Evolutionary conservation across 2,329 filamentous ascomycete species (phyloP), one percentile per base, ranked within the genome.

Genomic region (Ceratocystis harringtonii): DNA sequence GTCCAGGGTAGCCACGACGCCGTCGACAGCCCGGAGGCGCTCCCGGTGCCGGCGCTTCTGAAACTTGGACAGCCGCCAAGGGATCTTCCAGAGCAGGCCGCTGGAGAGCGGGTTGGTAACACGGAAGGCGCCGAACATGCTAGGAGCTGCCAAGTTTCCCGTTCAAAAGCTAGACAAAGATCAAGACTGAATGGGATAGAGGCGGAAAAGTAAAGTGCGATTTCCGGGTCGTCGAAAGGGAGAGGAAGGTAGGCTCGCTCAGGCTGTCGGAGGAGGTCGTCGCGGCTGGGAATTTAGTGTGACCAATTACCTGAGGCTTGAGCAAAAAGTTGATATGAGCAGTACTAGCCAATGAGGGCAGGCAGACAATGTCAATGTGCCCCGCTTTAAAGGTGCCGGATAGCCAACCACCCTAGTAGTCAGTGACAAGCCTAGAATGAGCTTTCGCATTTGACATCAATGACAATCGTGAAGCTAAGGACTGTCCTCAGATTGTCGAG

Each of bases 61-160:
- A 74, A 90, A 90, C 70, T 84, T 81, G 67, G 94, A 99, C 73
- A 99, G 84, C 68, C 94, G 87, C 92, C 92, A 99, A 71, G 94
- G 94, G 72, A 88, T 91, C 84, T 99, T 99, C 94, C 91, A 96
- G 71, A 96, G 80, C 65, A 96, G 85, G 76, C 91, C 91, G 69
- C 89, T 83, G 65, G 84, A 86, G 28, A 95, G 80, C 67, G 88
- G 79, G 69, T 85, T 88, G 57, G 90, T 91, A 71, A 88, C 80
- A 78, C 87, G 88, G 79, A 95, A 90, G 70, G 87, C 81, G 72
- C 88, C 88, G 75, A 91, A 92, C 91, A 96, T 95, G 69, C 70
- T 66, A 48, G 55, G n/a, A 41, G 63, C 17, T 66, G 55, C 12
- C 17, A 12, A 30, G 17, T 58, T n/a, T 30, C 28, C 17, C 6